Conservation (phyloP, 768 basidiomycete genomes). For the Boletus sp. region DNA sequence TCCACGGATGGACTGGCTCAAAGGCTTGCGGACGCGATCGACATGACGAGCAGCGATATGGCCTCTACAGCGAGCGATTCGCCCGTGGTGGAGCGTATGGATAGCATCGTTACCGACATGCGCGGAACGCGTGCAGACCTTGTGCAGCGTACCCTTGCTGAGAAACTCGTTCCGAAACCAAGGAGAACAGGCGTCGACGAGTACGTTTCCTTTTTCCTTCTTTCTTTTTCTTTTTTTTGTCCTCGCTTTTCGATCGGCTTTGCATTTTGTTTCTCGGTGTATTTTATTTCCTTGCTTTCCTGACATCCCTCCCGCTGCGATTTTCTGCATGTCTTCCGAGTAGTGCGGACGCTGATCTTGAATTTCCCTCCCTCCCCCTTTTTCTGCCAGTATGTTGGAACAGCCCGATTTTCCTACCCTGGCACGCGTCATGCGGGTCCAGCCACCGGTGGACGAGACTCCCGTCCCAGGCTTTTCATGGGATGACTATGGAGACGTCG, state of each 20-base stretch:
- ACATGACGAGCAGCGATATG: conserved; percentile 48
- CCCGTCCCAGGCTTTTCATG: conserved; percentile 69
- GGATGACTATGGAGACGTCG: conserved; percentile 75
- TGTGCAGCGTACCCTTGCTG: conserved; percentile 50
- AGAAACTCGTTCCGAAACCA: conserved; percentile 63
- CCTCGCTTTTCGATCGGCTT: not conserved
- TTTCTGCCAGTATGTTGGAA: conserved; percentile 56
- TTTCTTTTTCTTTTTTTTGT: not conserved
- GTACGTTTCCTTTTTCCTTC: conserved; percentile 39
- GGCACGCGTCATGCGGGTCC: conserved; percentile 70
- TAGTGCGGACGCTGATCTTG: conserved; percentile 5
- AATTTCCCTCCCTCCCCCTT: not conserved
- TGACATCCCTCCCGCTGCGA: not conserved
- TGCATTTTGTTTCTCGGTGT: not conserved
- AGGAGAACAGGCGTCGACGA: conserved; percentile 68
- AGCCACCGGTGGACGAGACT: conserved; percentile 52
- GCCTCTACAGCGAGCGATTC: conserved; percentile 51
- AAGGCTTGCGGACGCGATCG: conserved; percentile 28
- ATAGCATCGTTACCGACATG: conserved; percentile 33
- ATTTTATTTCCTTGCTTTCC: not conserved
- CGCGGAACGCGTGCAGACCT: conserved; percentile 24
- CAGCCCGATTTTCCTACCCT: conserved; percentile 51
- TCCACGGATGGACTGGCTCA: conserved; percentile 7
- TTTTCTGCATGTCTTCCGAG: not conserved
- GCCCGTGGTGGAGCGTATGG: conserved; percentile 33